Conservation (phyloP, 2,329 filamentous ascomycete species). For the Penicillium sp. region DNA sequence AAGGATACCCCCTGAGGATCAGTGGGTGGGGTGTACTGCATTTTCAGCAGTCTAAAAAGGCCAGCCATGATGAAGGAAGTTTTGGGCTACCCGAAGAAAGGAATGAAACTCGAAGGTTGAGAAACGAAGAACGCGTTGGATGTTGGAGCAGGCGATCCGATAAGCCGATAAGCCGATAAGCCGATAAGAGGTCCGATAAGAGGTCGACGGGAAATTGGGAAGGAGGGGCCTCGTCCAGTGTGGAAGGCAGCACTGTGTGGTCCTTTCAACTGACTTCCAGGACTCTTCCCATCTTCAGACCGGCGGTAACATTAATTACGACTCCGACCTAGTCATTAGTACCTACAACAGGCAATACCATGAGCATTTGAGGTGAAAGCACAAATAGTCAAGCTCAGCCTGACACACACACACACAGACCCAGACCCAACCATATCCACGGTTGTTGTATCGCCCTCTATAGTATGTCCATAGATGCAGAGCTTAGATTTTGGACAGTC, state of each 20-base stretch:
- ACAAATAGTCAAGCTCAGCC: too few species aligned
- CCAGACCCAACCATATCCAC: too few species aligned
- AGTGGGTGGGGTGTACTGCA: slow-evolving; percentile 36
- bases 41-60: slow-evolving; percentile 32
- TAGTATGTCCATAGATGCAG: too few species aligned
- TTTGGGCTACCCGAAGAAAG: background rate
- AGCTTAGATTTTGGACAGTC: too few species aligned
- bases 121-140: background rate
- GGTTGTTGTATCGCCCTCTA: too few species aligned
- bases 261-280: too few species aligned
- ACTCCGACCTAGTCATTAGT: too few species aligned
- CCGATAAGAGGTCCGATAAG: background rate
- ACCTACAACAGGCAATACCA: too few species aligned
- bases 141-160: background rate
- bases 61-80: slow-evolving; percentile 26
- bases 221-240: background rate
- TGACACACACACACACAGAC: too few species aligned
- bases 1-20: slow-evolving; percentile 43
- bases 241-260: background rate
- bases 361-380: too few species aligned
- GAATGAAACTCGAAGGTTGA: background rate
- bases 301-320: too few species aligned
- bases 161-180: slow-evolving; percentile 1
- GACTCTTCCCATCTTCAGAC: too few species aligned
- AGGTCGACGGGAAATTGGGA: background rate